Conservation (phyloP, 495 filamentous ascomycete species). For the Mytilinidion resinicola region DNA sequence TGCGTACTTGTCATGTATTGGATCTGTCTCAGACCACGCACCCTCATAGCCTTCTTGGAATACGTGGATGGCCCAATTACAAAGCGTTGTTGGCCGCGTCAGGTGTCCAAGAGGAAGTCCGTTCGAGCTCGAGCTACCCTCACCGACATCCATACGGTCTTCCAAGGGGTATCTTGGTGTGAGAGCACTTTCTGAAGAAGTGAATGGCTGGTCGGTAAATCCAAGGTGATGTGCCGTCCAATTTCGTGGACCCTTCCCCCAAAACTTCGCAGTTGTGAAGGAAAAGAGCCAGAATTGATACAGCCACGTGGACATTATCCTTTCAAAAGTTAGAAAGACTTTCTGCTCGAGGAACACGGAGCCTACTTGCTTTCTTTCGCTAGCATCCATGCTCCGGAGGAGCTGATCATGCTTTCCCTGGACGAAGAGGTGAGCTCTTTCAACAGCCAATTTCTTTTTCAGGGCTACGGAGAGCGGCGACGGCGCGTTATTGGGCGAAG, state of each 20-base stretch:
- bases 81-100: slow-evolving; percentile 26
- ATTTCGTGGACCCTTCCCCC: slow-evolving; percentile 38
- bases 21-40: not conserved
- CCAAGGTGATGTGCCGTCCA: slow-evolving; percentile 33
- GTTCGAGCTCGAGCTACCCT: too few relatives aligned
- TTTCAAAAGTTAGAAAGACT: slow-evolving; percentile 2
- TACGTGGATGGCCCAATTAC: slow-evolving; percentile 34
- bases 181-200: too few relatives aligned
- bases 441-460: slow-evolving; percentile 26
- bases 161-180: too few relatives aligned
- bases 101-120: too few relatives aligned
- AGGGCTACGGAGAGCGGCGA: slow-evolving; percentile 30
- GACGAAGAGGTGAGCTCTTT: slow-evolving; percentile 34
- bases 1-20: too few relatives aligned
- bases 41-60: not conserved
- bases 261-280: slow-evolving; percentile 41
- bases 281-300: slow-evolving; percentile 42
- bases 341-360: not conserved
- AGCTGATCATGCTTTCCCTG: slow-evolving; percentile 32
- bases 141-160: too few relatives aligned
- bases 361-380: slow-evolving; percentile 26
- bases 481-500: slow-evolving; percentile 26
- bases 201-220: too few relatives aligned
- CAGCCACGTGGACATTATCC: slow-evolving; percentile 31
- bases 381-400: slow-evolving; percentile 25